phyloP scores from a whole-genome alignment of 805 yeast species.

The Brettanomyces sp. region DNA sequence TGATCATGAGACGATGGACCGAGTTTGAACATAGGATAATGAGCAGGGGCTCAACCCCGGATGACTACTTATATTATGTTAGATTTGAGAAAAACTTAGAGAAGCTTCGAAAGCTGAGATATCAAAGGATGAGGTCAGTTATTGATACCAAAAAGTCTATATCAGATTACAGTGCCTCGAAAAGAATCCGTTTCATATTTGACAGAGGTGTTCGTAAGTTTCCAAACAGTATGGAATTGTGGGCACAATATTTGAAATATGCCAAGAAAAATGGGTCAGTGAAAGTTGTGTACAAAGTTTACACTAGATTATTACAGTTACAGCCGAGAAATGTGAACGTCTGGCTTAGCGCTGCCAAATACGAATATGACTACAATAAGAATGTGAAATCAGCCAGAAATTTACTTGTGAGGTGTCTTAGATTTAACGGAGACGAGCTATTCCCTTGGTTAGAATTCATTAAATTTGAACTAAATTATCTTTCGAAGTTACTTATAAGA shows the following conservation, averaged over 20 bases:
- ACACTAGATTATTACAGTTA: constrained; percentile 66
- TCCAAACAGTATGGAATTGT: constrained; percentile 66
- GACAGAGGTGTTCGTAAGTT: constrained; percentile 75
- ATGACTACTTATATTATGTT: constrained; percentile 71
- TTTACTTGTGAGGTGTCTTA: constrained; percentile 72
- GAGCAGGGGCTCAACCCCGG: constrained; percentile 71
- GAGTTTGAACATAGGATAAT: constrained; percentile 88
- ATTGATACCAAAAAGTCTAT: constrained; percentile 55
- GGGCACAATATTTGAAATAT: constrained; percentile 69
- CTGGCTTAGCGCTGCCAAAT: constrained; percentile 93
- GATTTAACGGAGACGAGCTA: constrained; percentile 69
- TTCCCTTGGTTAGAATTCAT: constrained; percentile 80
- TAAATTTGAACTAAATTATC: constrained; percentile 79
- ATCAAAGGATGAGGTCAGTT: constrained; percentile 46
- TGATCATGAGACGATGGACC: constrained; percentile 86
- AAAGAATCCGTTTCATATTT: constrained; percentile 73
- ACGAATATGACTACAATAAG: constrained; percentile 83
- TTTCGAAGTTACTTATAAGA: constrained; percentile 75
- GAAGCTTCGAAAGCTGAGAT: constrained; percentile 63
- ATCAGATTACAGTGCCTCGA: constrained; percentile 80
- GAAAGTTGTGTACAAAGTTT: constrained; percentile 64
- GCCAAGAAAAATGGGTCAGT: constrained; percentile 61
- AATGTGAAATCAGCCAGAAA: constrained; percentile 84
- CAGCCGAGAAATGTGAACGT: constrained; percentile 89
- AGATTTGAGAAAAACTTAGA: constrained; percentile 78